Base-by-base conservation (phyloP, 139 green algal species). In the Zygnema cylindricum region DNA sequence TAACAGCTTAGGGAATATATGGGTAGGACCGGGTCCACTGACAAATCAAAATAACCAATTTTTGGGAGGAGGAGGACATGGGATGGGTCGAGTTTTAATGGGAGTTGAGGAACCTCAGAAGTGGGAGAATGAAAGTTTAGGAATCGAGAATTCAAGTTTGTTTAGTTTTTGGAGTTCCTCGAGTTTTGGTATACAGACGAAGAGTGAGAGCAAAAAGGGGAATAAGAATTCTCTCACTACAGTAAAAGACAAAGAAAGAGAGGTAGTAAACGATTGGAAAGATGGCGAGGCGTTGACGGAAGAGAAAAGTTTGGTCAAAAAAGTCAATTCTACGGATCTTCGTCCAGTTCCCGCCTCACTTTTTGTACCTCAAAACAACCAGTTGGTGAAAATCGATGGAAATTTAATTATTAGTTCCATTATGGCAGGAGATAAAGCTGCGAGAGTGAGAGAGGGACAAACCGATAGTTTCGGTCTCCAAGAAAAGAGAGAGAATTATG, bases 371-470 rank as follows among this genome's bases (percentile, higher is more conserved):
- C 36, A 22, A 55, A 42, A 69, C 7, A 16, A 89, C 76, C 32
- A 88, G 21, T 54, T 88, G 75, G 73, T 89, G 76, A 88, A 86
- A 75, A 71, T 87, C 33, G 63, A 87, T n/a, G 81, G 81, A 41
- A 87, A 85, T 69, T 69, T 87, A 22, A 87, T 87, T n/a, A 87
- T 87, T 43, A 63, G 38, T 2, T 21, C 81, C 33, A 69, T 87
- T 7, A 88, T 39, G 85, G 85, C 77, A 41, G 79, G 85, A 35
- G 85, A 89, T n/a, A 89, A 89, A 79, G 71, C 71, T 40, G 71
- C 71, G 3, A 23, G 11, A n/a, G 3, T 79, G 36, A 16, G 7
- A 7, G 16, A 7, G 3, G 11, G 71, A 79, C 3, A 43, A 3
- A 43, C 36, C 7, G 71, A 41, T 3, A 35, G 30, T 25, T 73